phyloP scores from a whole-genome alignment of 1,284 basidiomycete species.

The Schizophyllum amplum region DNA sequence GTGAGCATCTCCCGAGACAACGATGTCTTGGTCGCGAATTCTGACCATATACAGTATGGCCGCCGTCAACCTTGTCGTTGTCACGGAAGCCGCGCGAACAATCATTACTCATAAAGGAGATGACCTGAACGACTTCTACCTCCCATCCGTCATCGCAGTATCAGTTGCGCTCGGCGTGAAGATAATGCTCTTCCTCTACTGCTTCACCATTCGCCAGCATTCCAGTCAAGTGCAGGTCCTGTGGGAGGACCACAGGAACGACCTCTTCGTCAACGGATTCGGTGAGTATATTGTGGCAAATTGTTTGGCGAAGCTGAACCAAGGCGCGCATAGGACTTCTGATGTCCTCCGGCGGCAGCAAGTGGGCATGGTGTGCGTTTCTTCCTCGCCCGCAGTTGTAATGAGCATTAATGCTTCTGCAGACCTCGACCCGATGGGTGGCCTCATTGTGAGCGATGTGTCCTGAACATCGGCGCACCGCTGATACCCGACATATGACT shows the following conservation, averaged over 20 bases:
- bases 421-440: conserved; percentile 80
- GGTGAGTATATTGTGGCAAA: conserved; percentile 34
- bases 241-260: conserved; percentile 94
- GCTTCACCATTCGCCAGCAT: conserved; percentile 66
- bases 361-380: conserved; percentile 75
- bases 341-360: conserved; percentile 87
- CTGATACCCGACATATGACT: conserved; percentile 12
- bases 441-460: conserved; percentile 59
- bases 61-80: conserved; percentile 77
- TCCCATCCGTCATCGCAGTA: conserved; percentile 80
- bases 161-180: conserved; percentile 82
- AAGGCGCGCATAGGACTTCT: no score
- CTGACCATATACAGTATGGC: conserved; percentile 54
- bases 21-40: not conserved
- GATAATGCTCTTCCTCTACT: conserved; percentile 81
- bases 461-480: conserved; percentile 6
- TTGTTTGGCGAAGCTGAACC: no score
- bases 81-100: conserved; percentile 76
- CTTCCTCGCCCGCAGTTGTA: conserved; percentile 3
- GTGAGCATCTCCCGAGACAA: conserved; percentile 40
- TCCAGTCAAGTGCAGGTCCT: conserved; percentile 90
- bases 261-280: conserved; percentile 77
- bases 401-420: conserved; percentile 4
- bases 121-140: conserved; percentile 64
- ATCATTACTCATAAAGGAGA: conserved; percentile 48